Evolutionary conservation across 306 rosid species (phyloP), one percentile per base, ranked within the genome.

Genomic region (Adenanthera pavonina): DNA sequence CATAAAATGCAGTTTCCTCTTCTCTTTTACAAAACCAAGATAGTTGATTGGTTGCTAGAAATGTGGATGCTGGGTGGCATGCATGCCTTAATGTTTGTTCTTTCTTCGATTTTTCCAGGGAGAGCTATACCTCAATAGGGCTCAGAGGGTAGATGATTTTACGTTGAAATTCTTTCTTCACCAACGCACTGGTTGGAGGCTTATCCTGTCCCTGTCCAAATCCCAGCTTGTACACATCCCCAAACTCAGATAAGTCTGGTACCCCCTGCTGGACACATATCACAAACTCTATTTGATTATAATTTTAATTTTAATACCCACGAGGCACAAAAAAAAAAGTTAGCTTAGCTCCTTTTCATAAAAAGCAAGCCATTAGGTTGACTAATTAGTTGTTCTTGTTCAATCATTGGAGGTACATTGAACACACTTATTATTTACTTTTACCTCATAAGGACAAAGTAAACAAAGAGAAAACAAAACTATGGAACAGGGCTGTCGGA

Each of bases 91-190:
- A 2, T 41, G 46, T 4, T 41, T 41, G 5, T 56, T 4, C 13
- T 74, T 3, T 25, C 66, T 61, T 61, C n/a, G 43, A 34, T 19
- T 17, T 53, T 54, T 54, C 49, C 67, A 17, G 65, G 73, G 35
- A 71, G n/a, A 48, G 16, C 7, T 41, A 51, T 84, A 94, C 98
- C 97, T 94, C 98, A 2, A 68, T 91, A 74, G 97, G 97, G 78
- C 97, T 88, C 91, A 90, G 62, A 65, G 79, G 92, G 69, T 91
- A 91, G 54, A 78, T 44, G 68, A 95, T 86, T 85, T 87, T 90
- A 62, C 95, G 89, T 69, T 93, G 99, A 84, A 91, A 79, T 78
- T 95, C 98, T 76, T 89, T 92, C 87, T 92, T 95, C 70, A 95
- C 47, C 36, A 93, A 8, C 14, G 89, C 93, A 72, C 94, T 90